phyloP scores from a whole-genome alignment of 129 eudicot genomes.

The Saussurea involucrata region DNA sequence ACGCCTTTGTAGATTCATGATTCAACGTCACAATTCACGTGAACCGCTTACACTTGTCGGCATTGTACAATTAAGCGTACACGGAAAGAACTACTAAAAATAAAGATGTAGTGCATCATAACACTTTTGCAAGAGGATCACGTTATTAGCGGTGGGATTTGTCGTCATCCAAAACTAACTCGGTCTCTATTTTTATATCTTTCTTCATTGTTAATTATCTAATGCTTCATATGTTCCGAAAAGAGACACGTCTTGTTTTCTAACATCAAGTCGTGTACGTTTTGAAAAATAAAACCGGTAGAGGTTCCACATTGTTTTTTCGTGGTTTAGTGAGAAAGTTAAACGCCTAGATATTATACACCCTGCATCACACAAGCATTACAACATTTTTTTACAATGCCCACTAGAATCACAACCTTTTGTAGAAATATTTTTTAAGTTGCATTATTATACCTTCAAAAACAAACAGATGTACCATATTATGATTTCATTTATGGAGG shows the following conservation, averaged over 20 bases:
- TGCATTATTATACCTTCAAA: background rate
- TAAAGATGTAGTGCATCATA: conserved; percentile 13
- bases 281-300: background rate
- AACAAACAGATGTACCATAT: background rate
- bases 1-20: conserved; percentile 19
- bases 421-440: background rate
- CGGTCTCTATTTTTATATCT: conserved; percentile 10
- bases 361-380: background rate
- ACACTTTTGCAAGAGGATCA: conserved; percentile 21
- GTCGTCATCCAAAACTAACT: conserved; percentile 32
- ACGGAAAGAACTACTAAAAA: conserved; percentile 21
- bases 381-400: background rate
- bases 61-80: conserved; percentile 11
- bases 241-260: conserved; percentile 8
- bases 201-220: conserved; percentile 12
- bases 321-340: background rate
- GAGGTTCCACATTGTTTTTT: conserved; percentile 2
- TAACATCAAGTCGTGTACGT: background rate
- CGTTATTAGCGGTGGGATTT: conserved; percentile 17
- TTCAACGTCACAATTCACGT: conserved; percentile 29
- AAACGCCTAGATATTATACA: background rate
- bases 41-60: conserved; percentile 23
- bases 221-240: background rate
- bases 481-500: too few relatives aligned
- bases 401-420: background rate